phyloP scores from a whole-genome alignment of 352 stramenopile genomes.

The Phytophthora boehmeriae region DNA sequence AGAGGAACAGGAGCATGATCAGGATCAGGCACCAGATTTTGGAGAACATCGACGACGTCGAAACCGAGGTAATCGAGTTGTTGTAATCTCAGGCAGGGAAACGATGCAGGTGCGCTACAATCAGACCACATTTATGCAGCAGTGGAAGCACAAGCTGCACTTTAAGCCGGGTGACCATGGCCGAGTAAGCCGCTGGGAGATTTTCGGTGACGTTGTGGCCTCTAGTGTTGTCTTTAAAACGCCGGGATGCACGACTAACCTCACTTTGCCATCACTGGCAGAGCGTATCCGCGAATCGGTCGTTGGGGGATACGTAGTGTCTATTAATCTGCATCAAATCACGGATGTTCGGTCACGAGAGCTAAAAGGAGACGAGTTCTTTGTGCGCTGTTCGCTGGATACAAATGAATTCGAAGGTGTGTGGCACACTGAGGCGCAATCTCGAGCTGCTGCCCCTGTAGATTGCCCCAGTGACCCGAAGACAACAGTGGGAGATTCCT shows the following conservation, averaged over 20 bases:
- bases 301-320: slow-evolving; percentile 81
- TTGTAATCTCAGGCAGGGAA: slow-evolving; percentile 77
- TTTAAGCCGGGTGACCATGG: slow-evolving; percentile 58
- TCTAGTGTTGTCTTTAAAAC: slow-evolving; percentile 87
- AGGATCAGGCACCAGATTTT: slow-evolving; percentile 13
- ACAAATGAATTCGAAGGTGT: slow-evolving; percentile 86
- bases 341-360: slow-evolving; percentile 67
- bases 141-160: slow-evolving; percentile 87
- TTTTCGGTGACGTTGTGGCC: slow-evolving; percentile 87
- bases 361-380: slow-evolving; percentile 71
- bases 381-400: slow-evolving; percentile 84
- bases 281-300: slow-evolving; percentile 87
- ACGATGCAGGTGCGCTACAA: slow-evolving; percentile 87
- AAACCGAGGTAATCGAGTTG: slow-evolving; percentile 49
- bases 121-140: slow-evolving; percentile 87
- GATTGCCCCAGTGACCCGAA: slow-evolving; percentile 31
- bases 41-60: slow-evolving; percentile 27
- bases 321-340: slow-evolving; percentile 70
- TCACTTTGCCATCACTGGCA: slow-evolving; percentile 77
- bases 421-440: slow-evolving; percentile 86
- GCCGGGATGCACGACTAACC: slow-evolving; percentile 76
- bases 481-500: slow-evolving; percentile 26
- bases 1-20: slow-evolving; percentile 33
- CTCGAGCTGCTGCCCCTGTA: slow-evolving; percentile 47
- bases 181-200: slow-evolving; percentile 77